Percentiles rank a stretch among this genome's conserved stretches.
phyloP scores from a whole-genome alignment of 257 asterid genomes.

The Ballota nigra region DNA sequence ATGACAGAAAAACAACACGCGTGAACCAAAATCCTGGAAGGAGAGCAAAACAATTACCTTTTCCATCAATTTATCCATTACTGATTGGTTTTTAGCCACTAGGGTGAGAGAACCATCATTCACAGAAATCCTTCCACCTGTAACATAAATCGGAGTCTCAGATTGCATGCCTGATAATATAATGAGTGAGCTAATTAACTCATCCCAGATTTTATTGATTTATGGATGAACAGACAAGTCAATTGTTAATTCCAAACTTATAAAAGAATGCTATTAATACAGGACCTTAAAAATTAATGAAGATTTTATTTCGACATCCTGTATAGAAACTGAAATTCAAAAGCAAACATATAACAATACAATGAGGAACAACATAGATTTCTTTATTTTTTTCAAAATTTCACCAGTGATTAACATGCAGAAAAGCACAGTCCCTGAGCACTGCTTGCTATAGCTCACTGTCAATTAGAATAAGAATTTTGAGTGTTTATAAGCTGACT shows the following conservation, averaged over 20 bases:
- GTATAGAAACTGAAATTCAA: background rate
- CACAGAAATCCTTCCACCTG: conserved; percentile 88
- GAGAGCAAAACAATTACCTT: conserved; percentile 46
- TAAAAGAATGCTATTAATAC: too few relatives aligned
- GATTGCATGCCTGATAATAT: conserved; percentile 3
- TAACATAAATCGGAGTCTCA: conserved; percentile 25
- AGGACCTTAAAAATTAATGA: too few relatives aligned
- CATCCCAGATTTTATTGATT: conserved; percentile 2
- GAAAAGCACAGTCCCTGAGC: background rate
- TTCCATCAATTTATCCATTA: conserved; percentile 75
- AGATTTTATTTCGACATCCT: too few relatives aligned
- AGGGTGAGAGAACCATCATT: conserved; percentile 75
- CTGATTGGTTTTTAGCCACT: conserved; percentile 77
- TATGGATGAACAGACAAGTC: too few relatives aligned
- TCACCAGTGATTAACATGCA: background rate
- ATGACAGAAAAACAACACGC: background rate
- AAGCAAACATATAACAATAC: background rate
- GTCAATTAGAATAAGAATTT: background rate
- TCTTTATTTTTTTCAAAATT: background rate
- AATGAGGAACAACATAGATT: background rate
- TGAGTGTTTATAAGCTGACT: background rate
- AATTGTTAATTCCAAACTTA: too few relatives aligned
- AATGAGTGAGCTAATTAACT: background rate
- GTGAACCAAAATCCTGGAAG: conserved; percentile 13
- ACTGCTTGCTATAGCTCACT: background rate